These are phyloP conservation scores for Pseudocercospora ulei DNA, from an alignment of 2,329 filamentous ascomycete species.

Conservation along the genomic window DNA sequence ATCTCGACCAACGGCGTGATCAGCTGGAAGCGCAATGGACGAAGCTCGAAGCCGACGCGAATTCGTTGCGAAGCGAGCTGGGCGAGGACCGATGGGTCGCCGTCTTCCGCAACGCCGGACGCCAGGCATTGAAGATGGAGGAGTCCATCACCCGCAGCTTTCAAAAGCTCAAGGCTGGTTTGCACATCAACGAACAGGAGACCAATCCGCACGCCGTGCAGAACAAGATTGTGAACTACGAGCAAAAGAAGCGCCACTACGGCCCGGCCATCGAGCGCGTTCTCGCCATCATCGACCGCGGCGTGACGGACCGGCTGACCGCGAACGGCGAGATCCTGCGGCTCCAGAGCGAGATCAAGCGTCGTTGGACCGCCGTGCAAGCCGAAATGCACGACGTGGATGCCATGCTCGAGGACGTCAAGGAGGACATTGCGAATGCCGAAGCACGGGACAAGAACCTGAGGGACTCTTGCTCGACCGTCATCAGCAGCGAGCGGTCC, in stretches of 20 bases:
- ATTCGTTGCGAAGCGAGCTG: slow-evolving; percentile 77
- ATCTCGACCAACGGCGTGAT: slow-evolving; percentile 65
- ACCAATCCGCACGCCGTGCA: slow-evolving; percentile 59
- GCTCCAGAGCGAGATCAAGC: slow-evolving; percentile 72
- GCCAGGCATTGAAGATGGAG: slow-evolving; percentile 92
- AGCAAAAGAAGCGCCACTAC: slow-evolving; percentile 90
- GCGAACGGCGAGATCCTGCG: slow-evolving; percentile 92
- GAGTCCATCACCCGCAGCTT: slow-evolving; percentile 87
- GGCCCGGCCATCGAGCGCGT: slow-evolving; percentile 87
- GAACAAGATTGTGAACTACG: slow-evolving; percentile 86
- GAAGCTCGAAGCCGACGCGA: slow-evolving; percentile 80
- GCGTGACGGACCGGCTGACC: slow-evolving; percentile 88
- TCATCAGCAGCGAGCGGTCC: slow-evolving; percentile 73
- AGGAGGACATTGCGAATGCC: slow-evolving; percentile 28
- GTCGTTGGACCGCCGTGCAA: slow-evolving; percentile 69
- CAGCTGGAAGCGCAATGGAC: slow-evolving; percentile 76
- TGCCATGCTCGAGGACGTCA: slow-evolving; percentile 60
- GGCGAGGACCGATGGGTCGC: slow-evolving; percentile 94
- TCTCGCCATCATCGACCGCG: slow-evolving; percentile 83
- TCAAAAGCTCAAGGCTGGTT: slow-evolving; percentile 65
- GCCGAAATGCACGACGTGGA: slow-evolving; percentile 70
- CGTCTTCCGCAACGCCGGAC: slow-evolving; percentile 84
- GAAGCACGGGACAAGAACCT: slow-evolving; percentile 58
- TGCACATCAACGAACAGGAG: slow-evolving; percentile 64
- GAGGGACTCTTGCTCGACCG: slow-evolving; percentile 84